Conservation (phyloP, 805 yeast genomes). For the Hanseniaspora hatyaiensis region DNA sequence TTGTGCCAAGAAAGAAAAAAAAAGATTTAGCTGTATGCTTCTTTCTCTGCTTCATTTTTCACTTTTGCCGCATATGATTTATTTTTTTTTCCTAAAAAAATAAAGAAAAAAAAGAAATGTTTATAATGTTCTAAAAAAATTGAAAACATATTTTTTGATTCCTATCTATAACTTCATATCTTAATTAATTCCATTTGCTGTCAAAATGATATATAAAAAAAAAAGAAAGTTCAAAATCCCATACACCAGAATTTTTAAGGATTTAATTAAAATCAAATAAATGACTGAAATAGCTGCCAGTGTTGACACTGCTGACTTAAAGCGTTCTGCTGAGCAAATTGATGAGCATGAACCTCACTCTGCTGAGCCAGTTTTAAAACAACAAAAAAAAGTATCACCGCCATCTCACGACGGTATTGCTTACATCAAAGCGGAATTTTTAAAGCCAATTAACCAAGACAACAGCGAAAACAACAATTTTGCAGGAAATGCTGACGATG, state of each 20-base stretch:
- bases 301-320: background rate
- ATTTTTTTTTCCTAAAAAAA: too few relatives aligned
- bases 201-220: background rate
- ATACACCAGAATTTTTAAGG: too few relatives aligned
- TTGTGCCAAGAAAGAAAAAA: too few relatives aligned
- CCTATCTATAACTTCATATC: too few relatives aligned
- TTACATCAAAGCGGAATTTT: conserved; percentile 58
- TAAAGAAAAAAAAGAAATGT: too few relatives aligned
- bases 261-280: too few relatives aligned
- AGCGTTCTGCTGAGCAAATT: conserved; percentile 17
- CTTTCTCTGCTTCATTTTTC: too few relatives aligned
- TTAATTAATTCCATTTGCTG: background rate
- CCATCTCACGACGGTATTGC: conserved; percentile 51
- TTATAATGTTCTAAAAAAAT: too few relatives aligned
- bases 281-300: background rate
- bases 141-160: too few relatives aligned
- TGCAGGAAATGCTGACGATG: conserved; percentile 32
- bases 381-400: conserved; percentile 22
- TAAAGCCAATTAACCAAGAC: conserved; percentile 30
- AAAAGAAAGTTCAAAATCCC: too few relatives aligned
- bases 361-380: conserved; percentile 16
- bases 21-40: too few relatives aligned
- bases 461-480: background rate
- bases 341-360: conserved; percentile 24
- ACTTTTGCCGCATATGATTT: too few relatives aligned